A percentile compares a stretch with the other conserved stretches of the same genome.
These are phyloP conservation scores for Colletotrichum coccodes DNA, from an alignment of 2,329 filamentous ascomycete species.

Conservation along the genomic window DNA sequence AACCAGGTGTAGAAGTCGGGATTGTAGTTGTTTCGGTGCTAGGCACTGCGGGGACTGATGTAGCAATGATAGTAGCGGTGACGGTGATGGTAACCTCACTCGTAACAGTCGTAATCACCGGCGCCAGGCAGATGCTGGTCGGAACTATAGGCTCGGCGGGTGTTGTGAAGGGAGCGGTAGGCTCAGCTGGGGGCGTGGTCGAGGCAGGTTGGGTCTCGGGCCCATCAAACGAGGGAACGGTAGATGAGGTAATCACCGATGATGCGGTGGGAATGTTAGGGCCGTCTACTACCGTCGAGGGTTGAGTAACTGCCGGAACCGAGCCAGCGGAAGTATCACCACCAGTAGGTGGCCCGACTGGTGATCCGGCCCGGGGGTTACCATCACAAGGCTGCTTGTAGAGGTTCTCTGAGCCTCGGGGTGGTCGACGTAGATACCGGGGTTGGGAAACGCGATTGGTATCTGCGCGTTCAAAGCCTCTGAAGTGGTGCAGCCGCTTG, in stretches of 20 bases:
- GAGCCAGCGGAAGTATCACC: background rate
- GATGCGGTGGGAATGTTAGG: background rate
- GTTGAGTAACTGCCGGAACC: background rate
- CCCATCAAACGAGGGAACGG: background rate
- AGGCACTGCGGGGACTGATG: background rate
- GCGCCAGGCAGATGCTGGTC: background rate
- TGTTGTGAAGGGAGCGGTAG: background rate
- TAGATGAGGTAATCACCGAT: background rate
- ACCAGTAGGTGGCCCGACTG: background rate
- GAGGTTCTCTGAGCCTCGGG: slow-evolving; percentile 17
- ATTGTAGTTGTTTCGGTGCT: background rate
- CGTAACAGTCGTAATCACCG: slow-evolving; percentile 3
- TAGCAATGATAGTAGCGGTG: background rate
- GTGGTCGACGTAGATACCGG: background rate
- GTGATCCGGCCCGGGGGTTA: slow-evolving; percentile 2
- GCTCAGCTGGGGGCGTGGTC: background rate
- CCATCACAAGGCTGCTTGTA: slow-evolving; percentile 23
- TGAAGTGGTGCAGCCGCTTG: slow-evolving; percentile 19
- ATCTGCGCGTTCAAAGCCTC: slow-evolving; percentile 23
- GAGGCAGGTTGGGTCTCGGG: background rate
- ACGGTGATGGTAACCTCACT: slow-evolving; percentile 35
- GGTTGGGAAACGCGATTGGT: slow-evolving; percentile 7
- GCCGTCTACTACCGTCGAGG: background rate
- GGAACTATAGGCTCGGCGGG: background rate
- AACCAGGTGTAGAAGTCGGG: background rate